Conservation (phyloP, 1,284 basidiomycete genomes). For the Flammula alnicola region DNA sequence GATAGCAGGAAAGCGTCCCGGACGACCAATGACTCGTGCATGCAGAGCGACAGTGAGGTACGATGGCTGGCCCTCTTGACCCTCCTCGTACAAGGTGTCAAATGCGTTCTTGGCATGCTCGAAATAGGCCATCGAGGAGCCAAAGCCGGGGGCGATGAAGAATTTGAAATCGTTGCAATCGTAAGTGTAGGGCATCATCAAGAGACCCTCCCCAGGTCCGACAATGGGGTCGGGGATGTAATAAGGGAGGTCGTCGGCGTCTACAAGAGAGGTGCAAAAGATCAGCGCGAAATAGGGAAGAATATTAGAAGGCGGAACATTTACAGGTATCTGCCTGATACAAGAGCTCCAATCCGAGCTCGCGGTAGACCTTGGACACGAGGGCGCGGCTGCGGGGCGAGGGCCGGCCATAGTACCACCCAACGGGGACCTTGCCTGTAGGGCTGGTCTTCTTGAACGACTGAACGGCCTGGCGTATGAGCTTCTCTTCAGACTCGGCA, state of each 20-base stretch:
- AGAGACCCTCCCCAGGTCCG: constrained; percentile 13
- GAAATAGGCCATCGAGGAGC: constrained; percentile 12
- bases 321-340: constrained; percentile 21
- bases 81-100: constrained; percentile 21
- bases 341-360: constrained; percentile 18
- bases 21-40: constrained; percentile 19
- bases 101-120: constrained; percentile 22
- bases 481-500: constrained; percentile 17
- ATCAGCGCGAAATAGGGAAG: neutral
- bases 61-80: constrained; percentile 15
- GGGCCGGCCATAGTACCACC: constrained; percentile 22
- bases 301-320: neutral
- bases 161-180: constrained; percentile 24
- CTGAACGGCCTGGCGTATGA: constrained; percentile 19
- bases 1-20: constrained; percentile 20
- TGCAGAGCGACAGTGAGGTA: constrained; percentile 22
- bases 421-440: constrained; percentile 18
- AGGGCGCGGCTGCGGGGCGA: constrained; percentile 21
- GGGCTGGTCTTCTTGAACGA: constrained; percentile 19
- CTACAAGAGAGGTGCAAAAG: too few species aligned
- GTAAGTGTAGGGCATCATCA: constrained; percentile 22
- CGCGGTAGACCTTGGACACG: constrained; percentile 20
- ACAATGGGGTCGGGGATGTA: constrained; percentile 20
- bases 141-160: constrained; percentile 20
- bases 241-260: constrained; percentile 22